Evolutionary conservation across 2,329 filamentous ascomycete genomes (phyloP).

Genomic region (Fusarium proliferatum): DNA sequence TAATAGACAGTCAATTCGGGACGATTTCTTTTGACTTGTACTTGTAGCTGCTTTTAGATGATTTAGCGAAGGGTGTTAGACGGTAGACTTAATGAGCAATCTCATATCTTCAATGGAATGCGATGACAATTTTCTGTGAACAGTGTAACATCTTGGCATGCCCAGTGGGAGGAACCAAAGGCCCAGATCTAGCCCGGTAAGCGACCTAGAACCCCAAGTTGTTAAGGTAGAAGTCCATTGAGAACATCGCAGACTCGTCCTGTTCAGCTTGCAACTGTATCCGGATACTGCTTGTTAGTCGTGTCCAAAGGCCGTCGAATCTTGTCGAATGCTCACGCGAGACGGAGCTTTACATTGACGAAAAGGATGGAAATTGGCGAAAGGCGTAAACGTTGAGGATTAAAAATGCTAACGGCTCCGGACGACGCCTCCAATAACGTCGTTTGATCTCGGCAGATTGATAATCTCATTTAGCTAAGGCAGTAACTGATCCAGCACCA

Average conservation of each 20-base stretch:
- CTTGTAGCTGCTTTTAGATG: background rate
- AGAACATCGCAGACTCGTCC: too few relatives aligned
- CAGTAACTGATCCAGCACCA: background rate
- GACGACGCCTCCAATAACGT: background rate
- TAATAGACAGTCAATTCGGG: background rate
- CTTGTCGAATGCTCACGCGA: too few relatives aligned
- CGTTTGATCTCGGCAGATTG: background rate
- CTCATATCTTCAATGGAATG: background rate
- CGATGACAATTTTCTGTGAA: fast-evolving
- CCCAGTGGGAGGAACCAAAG: too few relatives aligned
- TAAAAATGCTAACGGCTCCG: background rate
- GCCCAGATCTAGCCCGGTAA: too few relatives aligned
- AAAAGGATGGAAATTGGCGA: background rate
- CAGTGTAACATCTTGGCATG: too few relatives aligned
- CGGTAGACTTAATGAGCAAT: background rate
- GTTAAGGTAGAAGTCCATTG: too few relatives aligned
- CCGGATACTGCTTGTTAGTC: too few relatives aligned
- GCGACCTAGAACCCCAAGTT: too few relatives aligned
- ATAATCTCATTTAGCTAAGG: background rate
- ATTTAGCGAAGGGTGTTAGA: background rate
- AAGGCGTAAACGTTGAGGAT: background rate
- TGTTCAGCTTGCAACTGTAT: too few relatives aligned
- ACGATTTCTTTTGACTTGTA: background rate
- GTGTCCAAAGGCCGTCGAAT: too few relatives aligned
- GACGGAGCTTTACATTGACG: too few relatives aligned